Base-by-base conservation (phyloP, 1,284 basidiomycete genomes). In the Ganoderma leucocontextum region DNA sequence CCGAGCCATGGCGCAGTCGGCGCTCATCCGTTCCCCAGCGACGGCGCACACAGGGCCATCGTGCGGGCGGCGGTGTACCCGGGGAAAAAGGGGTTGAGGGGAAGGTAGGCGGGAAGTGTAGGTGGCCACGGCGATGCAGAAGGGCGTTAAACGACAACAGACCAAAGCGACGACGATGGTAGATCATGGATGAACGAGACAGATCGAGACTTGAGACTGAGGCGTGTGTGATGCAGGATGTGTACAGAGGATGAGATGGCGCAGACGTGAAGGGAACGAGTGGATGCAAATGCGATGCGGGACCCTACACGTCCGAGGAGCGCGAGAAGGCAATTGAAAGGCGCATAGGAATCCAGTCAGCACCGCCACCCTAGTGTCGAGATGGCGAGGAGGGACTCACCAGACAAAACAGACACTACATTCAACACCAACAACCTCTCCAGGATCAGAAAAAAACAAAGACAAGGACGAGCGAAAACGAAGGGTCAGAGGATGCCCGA, bases 401-500 rank as follows among this genome's bases (percentile, higher is more conserved):
- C 69, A 49, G 66, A 61, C 62, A 64, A 68, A 52, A 66, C n/a
- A 60, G 41, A 61, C 59, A 60, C 62, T 66, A 65, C 58, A 60
- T 60, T 58, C 59, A 65, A 22, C 58, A 60, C 38, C 39, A 63
- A 39, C 62, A 36, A 17, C 47, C 41, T 64, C 49, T 61, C 63
- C 58, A 39, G 33, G 25, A 55, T 36, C 35, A 22, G 29, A 60
- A 33, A 19, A 39, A 36, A 22, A 41, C 41, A 29, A 15, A 35
- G 29, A 64, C 52, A n/a, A 39, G 13, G 42, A 35, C 58, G 33
- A 41, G 52, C 38, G 33, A 6, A 58, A 58, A 44, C 41, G n/a
- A 55, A 39, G 38, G 38, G 58, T 71, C 73, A 87, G 69, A 95
- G 86, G 72, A 95, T 94, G 60, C 93, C 93, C 0, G 92, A 93